Percentiles rank a stretch among this genome's conserved stretches.
Evolutionary conservation across 805 yeast genomes (phyloP).

Genomic region (Maudiozyma turicensis): DNA sequence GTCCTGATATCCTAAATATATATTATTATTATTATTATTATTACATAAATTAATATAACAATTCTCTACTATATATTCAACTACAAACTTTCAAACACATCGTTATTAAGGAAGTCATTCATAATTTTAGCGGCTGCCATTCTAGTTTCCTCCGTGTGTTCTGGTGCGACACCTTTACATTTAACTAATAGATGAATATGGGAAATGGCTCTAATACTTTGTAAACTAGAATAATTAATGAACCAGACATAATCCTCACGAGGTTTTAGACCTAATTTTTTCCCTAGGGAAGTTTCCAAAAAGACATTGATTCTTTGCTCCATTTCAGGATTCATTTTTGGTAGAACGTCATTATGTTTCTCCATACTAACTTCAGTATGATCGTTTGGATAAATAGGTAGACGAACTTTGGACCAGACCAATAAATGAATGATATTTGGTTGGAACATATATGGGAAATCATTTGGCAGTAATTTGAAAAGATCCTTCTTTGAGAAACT

Average conservation of each 20-base stretch:
- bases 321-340: conserved; percentile 33
- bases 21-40: too few species aligned
- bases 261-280: conserved; percentile 22
- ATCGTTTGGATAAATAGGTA: conserved; percentile 39
- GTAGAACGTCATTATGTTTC: conserved; percentile 14
- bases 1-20: too few species aligned
- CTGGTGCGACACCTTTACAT: conserved; percentile 3
- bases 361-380: conserved; percentile 28
- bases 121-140: not conserved
- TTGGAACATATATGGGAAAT: conserved; percentile 59
- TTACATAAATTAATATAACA: too few species aligned
- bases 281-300: conserved; percentile 34
- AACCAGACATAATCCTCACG: conserved; percentile 49
- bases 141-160: not conserved
- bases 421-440: conserved; percentile 45
- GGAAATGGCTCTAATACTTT: conserved; percentile 56
- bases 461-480: conserved; percentile 39
- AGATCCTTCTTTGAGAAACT: conserved; percentile 26
- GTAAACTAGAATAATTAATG: conserved; percentile 60
- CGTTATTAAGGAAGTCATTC: not conserved
- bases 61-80: too few species aligned
- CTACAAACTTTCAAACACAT: not conserved
- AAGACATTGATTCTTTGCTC: conserved; percentile 39
- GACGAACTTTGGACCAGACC: conserved; percentile 54
- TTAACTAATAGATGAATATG: conserved; percentile 59